Base-by-base conservation (phyloP, 2,329 filamentous ascomycete genomes). In the Mycosphaerella arachidis region DNA sequence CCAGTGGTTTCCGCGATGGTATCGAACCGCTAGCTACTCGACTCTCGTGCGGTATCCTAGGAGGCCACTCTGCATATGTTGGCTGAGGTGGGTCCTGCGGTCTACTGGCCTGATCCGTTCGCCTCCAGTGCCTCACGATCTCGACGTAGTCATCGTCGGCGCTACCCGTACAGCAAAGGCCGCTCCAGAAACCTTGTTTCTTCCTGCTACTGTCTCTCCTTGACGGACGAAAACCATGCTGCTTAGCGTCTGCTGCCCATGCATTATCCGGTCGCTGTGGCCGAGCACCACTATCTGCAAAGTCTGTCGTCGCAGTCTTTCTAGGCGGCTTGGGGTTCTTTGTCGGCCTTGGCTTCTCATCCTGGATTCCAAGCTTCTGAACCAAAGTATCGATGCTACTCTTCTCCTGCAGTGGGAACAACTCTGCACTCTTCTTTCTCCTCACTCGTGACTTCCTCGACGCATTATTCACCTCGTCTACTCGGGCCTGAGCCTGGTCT, bases 361-460 rank as follows among this genome's bases (percentile, higher is more conserved):
- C 61, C 13, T 69, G 62, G 43, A 73, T 70, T 3, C 91, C 91
- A 4, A 97, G 78, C 48, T 90, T 82, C 65, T 91, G 90, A 46
- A 92, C 86, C 59, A 97, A 78, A 0, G 92, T 96, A 73, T 99
- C 94, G 58, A 97, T 82, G 69, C 92, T 97, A 35, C 86, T 88
- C 55, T 90, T 81, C 59, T 84, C 80, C 67, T 86, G 82, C 56
- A 87, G 74, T 4, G 86, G 83, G 6, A 84, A 81, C 4, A 82
- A 78, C 18, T 78, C 73, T 30, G 77, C 77, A 46, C 53, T 56
- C 70, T 70, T 31, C 62, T 48, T 60, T 51, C 55, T 62, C 58
- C 56, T 62, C 37, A 40, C 50, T n/a, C 55, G 52, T 37, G 52
- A 31, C 56, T 46, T 57, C 45, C 71, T 68, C 7, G 29, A 48